Evolutionary conservation across 352 stramenopile genomes (phyloP).

Genomic region (Pythium biforme): DNA sequence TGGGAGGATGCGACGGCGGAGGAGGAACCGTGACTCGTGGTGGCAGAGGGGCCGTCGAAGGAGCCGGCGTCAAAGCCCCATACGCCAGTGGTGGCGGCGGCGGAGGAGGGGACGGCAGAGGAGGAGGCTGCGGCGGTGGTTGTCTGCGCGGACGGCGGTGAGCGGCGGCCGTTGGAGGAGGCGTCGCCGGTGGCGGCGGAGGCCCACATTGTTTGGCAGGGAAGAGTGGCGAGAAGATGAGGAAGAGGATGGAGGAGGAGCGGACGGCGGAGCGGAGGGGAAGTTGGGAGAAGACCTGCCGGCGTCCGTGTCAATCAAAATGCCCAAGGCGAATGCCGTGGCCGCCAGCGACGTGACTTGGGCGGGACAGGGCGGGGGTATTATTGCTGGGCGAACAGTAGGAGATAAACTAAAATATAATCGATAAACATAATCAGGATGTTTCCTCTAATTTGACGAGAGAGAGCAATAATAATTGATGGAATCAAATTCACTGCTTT

Average conservation of each 20-base stretch:
- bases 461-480: no score
- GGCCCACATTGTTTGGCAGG: slow-evolving; percentile 6
- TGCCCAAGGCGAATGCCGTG: slow-evolving; percentile 5
- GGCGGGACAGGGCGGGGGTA: background rate
- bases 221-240: background rate
- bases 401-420: no score
- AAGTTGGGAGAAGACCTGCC: background rate
- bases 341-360: slow-evolving; percentile 17
- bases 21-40: background rate
- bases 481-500: no score
- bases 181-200: background rate
- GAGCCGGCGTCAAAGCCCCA: slow-evolving; percentile 5
- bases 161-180: background rate
- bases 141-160: background rate
- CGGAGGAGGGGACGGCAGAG: background rate
- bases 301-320: slow-evolving; percentile 3
- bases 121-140: background rate
- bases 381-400: background rate
- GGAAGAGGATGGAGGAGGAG: background rate
- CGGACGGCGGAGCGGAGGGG: background rate
- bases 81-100: background rate
- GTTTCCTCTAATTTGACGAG: no score
- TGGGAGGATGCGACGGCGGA: background rate
- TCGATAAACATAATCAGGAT: no score
- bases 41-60: slow-evolving; percentile 1